A percentile compares a stretch with the other conserved stretches of the same genome.
phyloP scores from a whole-genome alignment of 108 stramenopile genomes.

The Skeletonema potamos region DNA sequence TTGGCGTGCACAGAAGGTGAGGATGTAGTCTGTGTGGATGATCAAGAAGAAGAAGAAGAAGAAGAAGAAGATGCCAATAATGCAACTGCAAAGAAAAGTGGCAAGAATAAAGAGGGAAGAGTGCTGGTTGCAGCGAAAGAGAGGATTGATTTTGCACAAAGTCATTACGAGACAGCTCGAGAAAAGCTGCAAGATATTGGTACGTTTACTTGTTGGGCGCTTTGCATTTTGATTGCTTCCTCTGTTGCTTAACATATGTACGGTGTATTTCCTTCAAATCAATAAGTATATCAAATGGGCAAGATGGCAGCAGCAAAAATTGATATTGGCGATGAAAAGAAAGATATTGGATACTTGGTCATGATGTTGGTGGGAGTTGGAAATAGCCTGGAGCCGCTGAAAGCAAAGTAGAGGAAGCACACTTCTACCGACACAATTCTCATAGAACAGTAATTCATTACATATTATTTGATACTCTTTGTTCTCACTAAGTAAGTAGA shows the following conservation, averaged over 20 bases:
- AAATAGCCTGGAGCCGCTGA: conserved; percentile 33
- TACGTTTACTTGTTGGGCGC: background rate
- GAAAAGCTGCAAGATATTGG: conserved; percentile 58
- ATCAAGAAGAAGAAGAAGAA: conserved; percentile 19
- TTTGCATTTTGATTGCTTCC: background rate
- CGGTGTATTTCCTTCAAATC: conserved; percentile 16
- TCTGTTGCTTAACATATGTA: background rate
- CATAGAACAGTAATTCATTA: background rate
- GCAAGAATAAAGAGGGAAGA: background rate
- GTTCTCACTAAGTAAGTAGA: too few relatives aligned
- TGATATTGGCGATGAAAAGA: conserved; percentile 65
- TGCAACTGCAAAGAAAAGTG: background rate
- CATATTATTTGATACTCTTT: background rate
- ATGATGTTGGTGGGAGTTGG: conserved; percentile 79
- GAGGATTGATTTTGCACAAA: conserved; percentile 61
- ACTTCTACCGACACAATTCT: background rate
- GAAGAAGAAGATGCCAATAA: background rate
- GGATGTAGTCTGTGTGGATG: conserved; percentile 68
- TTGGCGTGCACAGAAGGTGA: conserved; percentile 58
- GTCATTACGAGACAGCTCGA: conserved; percentile 79
- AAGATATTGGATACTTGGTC: conserved; percentile 71
- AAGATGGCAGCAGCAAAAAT: conserved; percentile 49
- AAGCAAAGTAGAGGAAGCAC: background rate
- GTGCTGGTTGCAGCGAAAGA: conserved; percentile 64
- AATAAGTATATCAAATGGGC: conserved; percentile 64